phyloP scores from a whole-genome alignment of 176 grass and related monocot species.

The Oryza brachyantha region DNA sequence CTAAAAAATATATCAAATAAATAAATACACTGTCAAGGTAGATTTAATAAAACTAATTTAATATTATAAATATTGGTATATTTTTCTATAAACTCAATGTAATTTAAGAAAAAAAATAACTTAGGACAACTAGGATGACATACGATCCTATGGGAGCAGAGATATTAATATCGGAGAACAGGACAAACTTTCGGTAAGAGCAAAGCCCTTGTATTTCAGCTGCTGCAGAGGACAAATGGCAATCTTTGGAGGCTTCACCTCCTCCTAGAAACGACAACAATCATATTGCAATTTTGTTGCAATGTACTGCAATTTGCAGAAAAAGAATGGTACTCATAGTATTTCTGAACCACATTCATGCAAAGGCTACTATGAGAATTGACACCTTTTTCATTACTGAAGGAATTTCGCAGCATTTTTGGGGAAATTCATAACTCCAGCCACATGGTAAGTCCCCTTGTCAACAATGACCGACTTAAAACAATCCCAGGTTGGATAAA shows the following conservation, averaged over 20 bases:
- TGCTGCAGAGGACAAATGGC: slow-evolving; percentile 33
- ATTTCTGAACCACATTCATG: neutral
- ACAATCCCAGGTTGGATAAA: slow-evolving; percentile 18
- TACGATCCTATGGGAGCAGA: no score
- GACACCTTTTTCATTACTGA: neutral
- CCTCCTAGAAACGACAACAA: slow-evolving; percentile 16
- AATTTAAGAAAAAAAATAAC: no score
- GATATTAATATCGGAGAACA: neutral
- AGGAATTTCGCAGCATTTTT: slow-evolving; percentile 1
- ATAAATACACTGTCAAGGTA: no score
- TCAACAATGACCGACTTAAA: slow-evolving; percentile 7
- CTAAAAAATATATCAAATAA: no score
- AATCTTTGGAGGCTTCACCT: slow-evolving; percentile 40
- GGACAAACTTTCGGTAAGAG: neutral
- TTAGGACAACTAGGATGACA: no score
- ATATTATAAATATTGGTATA: no score
- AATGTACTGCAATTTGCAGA: neutral
- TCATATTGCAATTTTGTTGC: neutral
- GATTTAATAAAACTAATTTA: no score
- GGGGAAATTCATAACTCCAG: slow-evolving; percentile 1
- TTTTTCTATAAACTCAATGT: no score
- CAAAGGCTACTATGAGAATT: neutral
- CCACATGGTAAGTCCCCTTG: neutral
- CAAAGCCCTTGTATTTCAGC: slow-evolving; percentile 9
- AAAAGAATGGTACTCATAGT: neutral